Conservation (phyloP, 176 grass and related monocot species). For the Thinopyrum elongatum region DNA sequence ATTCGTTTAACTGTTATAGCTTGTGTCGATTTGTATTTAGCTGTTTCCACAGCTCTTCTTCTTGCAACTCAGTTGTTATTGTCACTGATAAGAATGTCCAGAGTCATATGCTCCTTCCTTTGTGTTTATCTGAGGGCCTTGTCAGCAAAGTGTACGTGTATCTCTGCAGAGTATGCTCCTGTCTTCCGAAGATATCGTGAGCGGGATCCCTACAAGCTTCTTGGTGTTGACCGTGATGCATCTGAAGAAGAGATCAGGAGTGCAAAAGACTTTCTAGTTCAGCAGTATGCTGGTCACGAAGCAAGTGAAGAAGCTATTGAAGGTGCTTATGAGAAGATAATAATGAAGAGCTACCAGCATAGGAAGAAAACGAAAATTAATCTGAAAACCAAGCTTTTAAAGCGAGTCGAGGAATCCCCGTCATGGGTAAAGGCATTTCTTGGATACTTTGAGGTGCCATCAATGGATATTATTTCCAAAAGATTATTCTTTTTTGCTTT, state of each 20-base stretch:
- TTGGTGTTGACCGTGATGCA: constrained; percentile 67
- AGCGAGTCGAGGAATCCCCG: constrained; percentile 74
- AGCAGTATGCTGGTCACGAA: constrained; percentile 83
- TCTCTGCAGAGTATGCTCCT: constrained; percentile 51
- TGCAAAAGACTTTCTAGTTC: constrained; percentile 75
- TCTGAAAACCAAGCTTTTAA: constrained; percentile 75
- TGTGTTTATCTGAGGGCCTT: not conserved
- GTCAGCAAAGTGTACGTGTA: constrained; percentile 20
- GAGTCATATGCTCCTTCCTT: not conserved
- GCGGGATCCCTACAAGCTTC: constrained; percentile 81
- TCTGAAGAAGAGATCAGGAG: constrained; percentile 91
- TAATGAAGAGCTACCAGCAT: constrained; percentile 85
- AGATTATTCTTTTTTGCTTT: constrained; percentile 90
- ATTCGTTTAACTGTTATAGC: constrained; percentile 1
- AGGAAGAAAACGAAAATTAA: constrained; percentile 89
- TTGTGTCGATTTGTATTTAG: not conserved
- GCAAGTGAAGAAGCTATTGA: constrained; percentile 84
- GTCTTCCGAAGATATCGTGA: constrained; percentile 70
- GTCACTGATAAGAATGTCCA: not conserved
- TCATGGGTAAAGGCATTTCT: constrained; percentile 78
- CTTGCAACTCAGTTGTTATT: not conserved
- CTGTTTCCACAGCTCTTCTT: not conserved
- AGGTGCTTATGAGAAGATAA: constrained; percentile 91
- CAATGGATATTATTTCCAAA: constrained; percentile 69
- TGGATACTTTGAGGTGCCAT: constrained; percentile 73